These are phyloP conservation scores for Wickerhamomyces chaumierensis DNA, from an alignment of 805 yeast genomes.

Conservation along the genomic window DNA sequence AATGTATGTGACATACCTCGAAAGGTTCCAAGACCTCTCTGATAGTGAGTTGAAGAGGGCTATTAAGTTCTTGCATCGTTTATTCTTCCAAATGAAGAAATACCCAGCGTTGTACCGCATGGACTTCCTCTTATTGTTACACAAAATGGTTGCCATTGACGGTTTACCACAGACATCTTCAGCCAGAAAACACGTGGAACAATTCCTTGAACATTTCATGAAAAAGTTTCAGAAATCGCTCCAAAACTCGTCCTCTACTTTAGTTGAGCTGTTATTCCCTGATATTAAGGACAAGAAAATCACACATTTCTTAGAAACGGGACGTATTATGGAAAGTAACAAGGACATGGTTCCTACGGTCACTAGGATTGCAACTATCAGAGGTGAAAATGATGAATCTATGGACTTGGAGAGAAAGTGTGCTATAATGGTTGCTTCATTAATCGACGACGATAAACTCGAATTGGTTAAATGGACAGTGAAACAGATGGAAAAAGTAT, in stretches of 20 bases:
- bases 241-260: constrained; percentile 40
- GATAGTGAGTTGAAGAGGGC: constrained; percentile 51
- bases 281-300: constrained; percentile 35
- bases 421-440: constrained; percentile 37
- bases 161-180: constrained; percentile 35
- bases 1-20: constrained; percentile 52
- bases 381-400: constrained; percentile 11
- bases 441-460: constrained; percentile 33
- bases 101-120: constrained; percentile 51
- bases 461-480: constrained; percentile 33
- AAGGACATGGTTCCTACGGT: constrained; percentile 8
- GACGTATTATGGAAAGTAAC: constrained; percentile 25
- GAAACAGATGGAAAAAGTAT: constrained; percentile 24
- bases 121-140: constrained; percentile 57
- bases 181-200: constrained; percentile 49
- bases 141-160: constrained; percentile 38
- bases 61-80: constrained; percentile 57
- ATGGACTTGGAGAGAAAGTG: constrained; percentile 34
- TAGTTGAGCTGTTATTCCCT: constrained; percentile 58
- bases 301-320: constrained; percentile 46
- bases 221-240: constrained; percentile 38
- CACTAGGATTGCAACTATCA: constrained; percentile 18
- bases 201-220: constrained; percentile 57
- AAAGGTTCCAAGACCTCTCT: constrained; percentile 49
- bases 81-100: constrained; percentile 53